phyloP scores from a whole-genome alignment of 2,329 filamentous ascomycete species.

The Emmonsiellopsis sp. region DNA sequence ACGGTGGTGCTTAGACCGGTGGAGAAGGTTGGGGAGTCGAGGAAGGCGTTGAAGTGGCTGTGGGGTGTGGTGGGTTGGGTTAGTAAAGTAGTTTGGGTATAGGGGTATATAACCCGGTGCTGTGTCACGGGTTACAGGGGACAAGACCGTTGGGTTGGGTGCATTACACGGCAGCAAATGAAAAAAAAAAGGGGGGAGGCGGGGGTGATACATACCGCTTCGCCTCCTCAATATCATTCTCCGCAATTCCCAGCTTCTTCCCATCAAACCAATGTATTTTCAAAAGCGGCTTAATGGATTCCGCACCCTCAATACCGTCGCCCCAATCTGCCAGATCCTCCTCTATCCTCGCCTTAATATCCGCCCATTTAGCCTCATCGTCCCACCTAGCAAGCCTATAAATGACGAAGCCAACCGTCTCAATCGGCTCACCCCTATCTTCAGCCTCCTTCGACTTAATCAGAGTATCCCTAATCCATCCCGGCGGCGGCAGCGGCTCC shows the following conservation, averaged over 20 bases:
- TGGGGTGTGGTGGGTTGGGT: background rate
- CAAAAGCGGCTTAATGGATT: conserved; percentile 13
- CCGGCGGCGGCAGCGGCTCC: background rate
- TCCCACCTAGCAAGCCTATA: conserved; percentile 18
- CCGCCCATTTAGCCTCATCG: conserved; percentile 14
- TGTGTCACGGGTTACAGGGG: conserved; percentile 4
- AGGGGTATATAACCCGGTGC: background rate
- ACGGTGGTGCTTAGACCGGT: background rate
- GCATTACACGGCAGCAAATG: background rate
- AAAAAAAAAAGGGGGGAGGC: too few relatives aligned
- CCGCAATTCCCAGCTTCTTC: conserved; percentile 11
- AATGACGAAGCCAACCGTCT: conserved; percentile 10
- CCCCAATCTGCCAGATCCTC: conserved; percentile 18
- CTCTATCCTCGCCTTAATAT: conserved; percentile 15
- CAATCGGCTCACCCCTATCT: background rate
- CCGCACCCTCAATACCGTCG: conserved; percentile 11
- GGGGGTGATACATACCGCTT: conserved; percentile 3
- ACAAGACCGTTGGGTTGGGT: background rate
- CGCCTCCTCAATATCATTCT: conserved; percentile 10
- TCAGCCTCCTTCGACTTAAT: background rate
- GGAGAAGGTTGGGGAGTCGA: conserved; percentile 1
- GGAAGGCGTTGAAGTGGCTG: background rate
- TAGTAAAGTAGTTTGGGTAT: too few relatives aligned
- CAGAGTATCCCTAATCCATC: conserved; percentile 1
- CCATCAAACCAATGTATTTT: conserved; percentile 20